Evolutionary conservation across 768 basidiomycete genomes (phyloP).

Genomic region (Agaricus subrufescens): DNA sequence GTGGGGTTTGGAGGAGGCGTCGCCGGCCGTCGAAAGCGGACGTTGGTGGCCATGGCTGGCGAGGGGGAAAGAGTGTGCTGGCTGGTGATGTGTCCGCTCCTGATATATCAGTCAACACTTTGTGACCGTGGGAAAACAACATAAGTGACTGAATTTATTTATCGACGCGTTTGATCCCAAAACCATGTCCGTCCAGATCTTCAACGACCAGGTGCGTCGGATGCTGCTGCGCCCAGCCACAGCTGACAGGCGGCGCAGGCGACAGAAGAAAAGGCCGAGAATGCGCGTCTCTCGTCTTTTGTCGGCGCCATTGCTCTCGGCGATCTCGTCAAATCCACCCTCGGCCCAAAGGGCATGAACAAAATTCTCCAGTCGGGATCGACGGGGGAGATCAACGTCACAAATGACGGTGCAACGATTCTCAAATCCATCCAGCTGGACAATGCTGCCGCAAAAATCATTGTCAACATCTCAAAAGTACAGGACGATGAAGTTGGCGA

Average conservation of each 20-base stretch:
- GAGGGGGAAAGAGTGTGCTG: background rate
- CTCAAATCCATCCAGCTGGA: slow-evolving; percentile 96
- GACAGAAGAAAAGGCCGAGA: slow-evolving; percentile 11
- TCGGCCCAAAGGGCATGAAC: slow-evolving; percentile 99
- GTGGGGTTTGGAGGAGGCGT: slow-evolving; percentile 51
- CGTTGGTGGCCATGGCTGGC: slow-evolving; percentile 20
- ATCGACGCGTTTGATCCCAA: background rate
- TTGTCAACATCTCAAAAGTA: slow-evolving; percentile 99
- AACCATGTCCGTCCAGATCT: slow-evolving; percentile 11
- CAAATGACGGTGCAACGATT: slow-evolving; percentile 98
- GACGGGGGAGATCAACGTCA: slow-evolving; percentile 90
- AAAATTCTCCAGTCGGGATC: slow-evolving; percentile 95
- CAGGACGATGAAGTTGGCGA: slow-evolving; percentile 99
- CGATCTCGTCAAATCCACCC: slow-evolving; percentile 96
- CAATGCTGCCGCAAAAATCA: slow-evolving; percentile 97
- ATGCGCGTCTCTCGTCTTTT: slow-evolving; percentile 49
- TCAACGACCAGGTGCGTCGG: slow-evolving; percentile 7
- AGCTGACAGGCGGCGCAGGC: slow-evolving; percentile 4
- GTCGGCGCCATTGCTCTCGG: slow-evolving; percentile 96
- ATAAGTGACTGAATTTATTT: background rate
- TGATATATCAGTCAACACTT: background rate
- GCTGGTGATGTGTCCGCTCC: background rate
- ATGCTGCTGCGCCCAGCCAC: background rate
- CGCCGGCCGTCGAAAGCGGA: slow-evolving; percentile 65
- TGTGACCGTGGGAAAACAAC: slow-evolving; percentile 3